These are phyloP conservation scores for Pinus taeda DNA, from an alignment of 75 land plant species.

Conservation along the genomic window DNA sequence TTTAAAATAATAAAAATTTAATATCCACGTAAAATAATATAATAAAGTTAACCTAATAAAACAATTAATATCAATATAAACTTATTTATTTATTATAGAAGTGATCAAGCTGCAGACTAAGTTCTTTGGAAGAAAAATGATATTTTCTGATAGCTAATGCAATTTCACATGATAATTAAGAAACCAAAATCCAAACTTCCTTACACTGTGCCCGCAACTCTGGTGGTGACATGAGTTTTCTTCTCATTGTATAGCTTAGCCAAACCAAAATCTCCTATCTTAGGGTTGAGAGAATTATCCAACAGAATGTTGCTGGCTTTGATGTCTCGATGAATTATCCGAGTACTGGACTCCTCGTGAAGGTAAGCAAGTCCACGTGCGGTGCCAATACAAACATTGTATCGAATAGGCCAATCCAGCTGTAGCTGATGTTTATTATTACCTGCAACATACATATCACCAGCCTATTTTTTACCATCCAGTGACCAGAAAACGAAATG, in stretches of 20 bases:
- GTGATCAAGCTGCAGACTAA: too few relatives aligned
- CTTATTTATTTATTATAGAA: too few relatives aligned
- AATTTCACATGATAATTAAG: neutral
- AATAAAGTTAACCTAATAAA: too few relatives aligned
- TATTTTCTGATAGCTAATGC: neutral
- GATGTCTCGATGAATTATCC: slow-evolving; percentile 85
- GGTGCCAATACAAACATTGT: slow-evolving; percentile 47
- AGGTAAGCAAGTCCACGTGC: slow-evolving; percentile 85
- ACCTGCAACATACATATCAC: neutral
- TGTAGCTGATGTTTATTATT: neutral
- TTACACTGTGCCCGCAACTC: slow-evolving; percentile 92
- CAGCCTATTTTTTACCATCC: neutral
- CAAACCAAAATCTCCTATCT: slow-evolving; percentile 90
- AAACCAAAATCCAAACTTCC: slow-evolving; percentile 9
- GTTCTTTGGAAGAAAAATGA: too few relatives aligned
- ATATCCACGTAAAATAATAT: too few relatives aligned
- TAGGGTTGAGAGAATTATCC: slow-evolving; percentile 65
- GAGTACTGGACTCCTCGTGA: slow-evolving; percentile 73
- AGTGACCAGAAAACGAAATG: neutral
- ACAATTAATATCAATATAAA: too few relatives aligned
- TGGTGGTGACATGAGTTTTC: slow-evolving; percentile 84
- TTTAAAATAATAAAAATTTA: too few relatives aligned
- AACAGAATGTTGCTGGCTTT: slow-evolving; percentile 91
- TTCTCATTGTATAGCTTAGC: slow-evolving; percentile 83
- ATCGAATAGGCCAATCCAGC: slow-evolving; percentile 54